phyloP scores from a whole-genome alignment of 2,329 filamentous ascomycete species.

The Verticillium nonalfalfae region DNA sequence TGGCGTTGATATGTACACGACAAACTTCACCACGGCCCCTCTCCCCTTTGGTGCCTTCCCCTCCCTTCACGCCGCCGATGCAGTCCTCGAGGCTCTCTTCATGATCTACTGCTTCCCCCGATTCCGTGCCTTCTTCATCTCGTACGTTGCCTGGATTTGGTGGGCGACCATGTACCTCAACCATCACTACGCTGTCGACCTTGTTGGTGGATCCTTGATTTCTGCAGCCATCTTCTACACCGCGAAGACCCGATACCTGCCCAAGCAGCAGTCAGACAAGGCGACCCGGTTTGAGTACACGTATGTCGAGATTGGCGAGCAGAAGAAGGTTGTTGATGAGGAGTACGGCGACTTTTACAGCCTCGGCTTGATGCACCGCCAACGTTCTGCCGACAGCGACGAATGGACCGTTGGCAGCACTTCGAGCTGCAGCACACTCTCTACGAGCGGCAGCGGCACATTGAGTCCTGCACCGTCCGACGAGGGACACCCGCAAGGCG shows the following conservation, averaged over 20 bases:
- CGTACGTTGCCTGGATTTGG: conserved; percentile 90
- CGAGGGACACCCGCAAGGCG: conserved; percentile 16
- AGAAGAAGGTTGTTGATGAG: conserved; percentile 33
- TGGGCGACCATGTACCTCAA: conserved; percentile 98
- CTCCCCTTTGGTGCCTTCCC: conserved; percentile 95
- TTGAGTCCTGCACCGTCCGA: conserved; percentile 43
- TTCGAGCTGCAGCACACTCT: conserved; percentile 54
- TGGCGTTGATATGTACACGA: conserved; percentile 87
- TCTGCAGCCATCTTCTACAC: conserved; percentile 78
- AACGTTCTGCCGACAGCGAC: conserved; percentile 57
- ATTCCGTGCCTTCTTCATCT: conserved; percentile 70
- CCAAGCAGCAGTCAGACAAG: conserved; percentile 78
- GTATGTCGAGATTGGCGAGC: conserved; percentile 78
- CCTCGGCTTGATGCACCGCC: conserved; percentile 37
- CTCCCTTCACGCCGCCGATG: conserved; percentile 83
- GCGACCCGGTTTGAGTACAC: conserved; percentile 92
- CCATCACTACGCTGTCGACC: conserved; percentile 92
- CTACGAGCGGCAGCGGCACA: conserved; percentile 37
- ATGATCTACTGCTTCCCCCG: conserved; percentile 89
- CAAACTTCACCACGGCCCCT: conserved; percentile 82
- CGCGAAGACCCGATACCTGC: conserved; percentile 72
- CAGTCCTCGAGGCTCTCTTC: conserved; percentile 84
- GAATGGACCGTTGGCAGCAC: conserved; percentile 88
- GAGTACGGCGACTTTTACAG: conserved; percentile 39
- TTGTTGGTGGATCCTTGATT: conserved; percentile 78